Conservation (phyloP, 2,329 filamentous ascomycete genomes). For the Annulohypoxylon truncatum region DNA sequence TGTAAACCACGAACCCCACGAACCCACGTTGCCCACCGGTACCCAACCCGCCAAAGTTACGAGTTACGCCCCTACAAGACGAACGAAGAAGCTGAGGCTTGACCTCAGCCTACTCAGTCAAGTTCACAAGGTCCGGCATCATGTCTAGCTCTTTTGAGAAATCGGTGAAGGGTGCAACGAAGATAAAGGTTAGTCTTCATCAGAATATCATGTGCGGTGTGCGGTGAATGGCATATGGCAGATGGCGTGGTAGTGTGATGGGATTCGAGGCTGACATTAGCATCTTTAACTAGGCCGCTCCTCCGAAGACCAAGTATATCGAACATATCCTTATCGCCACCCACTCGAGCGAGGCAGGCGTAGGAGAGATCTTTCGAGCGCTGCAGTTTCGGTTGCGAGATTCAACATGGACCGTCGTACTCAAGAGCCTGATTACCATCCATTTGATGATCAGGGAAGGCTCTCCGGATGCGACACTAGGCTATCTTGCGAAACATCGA, state of each 20-base stretch:
- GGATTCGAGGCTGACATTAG: constrained; percentile 32
- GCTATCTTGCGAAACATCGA: constrained; percentile 84
- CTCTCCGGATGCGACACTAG: constrained; percentile 85
- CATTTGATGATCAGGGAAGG: constrained; percentile 99
- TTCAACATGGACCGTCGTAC: constrained; percentile 99
- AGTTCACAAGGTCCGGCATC: constrained; percentile 23
- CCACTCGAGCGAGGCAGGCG: constrained; percentile 91
- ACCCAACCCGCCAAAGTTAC: constrained; percentile 17
- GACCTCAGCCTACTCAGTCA: background rate
- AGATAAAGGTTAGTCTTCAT: constrained; percentile 81
- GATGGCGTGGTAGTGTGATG: background rate
- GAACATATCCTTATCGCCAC: constrained; percentile 97
- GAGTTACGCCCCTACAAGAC: constrained; percentile 12
- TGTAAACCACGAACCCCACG: constrained; percentile 18
- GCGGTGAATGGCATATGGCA: background rate
- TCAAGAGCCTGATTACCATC: constrained; percentile 95
- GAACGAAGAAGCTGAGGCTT: constrained; percentile 24
- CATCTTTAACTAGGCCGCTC: constrained; percentile 74
- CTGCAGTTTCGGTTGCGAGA: constrained; percentile 90
- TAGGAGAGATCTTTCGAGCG: constrained; percentile 94
- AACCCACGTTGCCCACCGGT: constrained; percentile 12
- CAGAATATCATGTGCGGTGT: background rate
- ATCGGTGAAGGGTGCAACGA: constrained; percentile 98
- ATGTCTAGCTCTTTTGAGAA: constrained; percentile 97
- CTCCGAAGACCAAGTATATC: constrained; percentile 99